Base-by-base conservation (phyloP, 768 basidiomycete genomes). In the Kwoniella sp. region DNA sequence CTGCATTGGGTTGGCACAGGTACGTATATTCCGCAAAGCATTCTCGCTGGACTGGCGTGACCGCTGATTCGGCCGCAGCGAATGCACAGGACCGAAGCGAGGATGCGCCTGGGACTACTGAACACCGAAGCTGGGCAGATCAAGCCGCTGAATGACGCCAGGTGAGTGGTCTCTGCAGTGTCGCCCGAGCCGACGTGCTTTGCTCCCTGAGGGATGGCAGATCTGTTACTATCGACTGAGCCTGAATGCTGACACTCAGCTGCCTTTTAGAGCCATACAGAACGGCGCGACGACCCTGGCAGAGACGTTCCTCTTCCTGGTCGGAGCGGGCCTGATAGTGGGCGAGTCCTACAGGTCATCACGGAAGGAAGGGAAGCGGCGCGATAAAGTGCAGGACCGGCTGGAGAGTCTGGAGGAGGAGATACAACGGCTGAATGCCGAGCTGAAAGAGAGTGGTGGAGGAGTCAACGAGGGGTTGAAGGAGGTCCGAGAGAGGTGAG, bases 231-330 rank as follows among this genome's bases (percentile, higher is more conserved):
- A n/a, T n/a, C n/a, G n/a, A n/a, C n/a, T n/a, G n/a, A n/a, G n/a
- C n/a, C n/a, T n/a, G n/a, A n/a, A n/a, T n/a, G n/a, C n/a, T n/a
- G n/a, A n/a, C n/a, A n/a, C n/a, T n/a, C n/a, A n/a, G n/a, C n/a
- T n/a, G n/a, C n/a, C n/a, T n/a, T n/a, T n/a, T n/a, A 74, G 73
- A 60, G 73, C 73, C 3, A 61, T 74, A 2, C 69, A 71, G 44
- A 74, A 74, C 37, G 73, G 73, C 9, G 73, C 73, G 7, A 74
- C 61, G 11, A 65, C 67, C 12, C 37, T 74, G 10, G 73, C 73
- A 2, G 73, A 74, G 53, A 54, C 63, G 6, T 74, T 74, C 44
- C 62, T 74, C 19, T 74, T 74, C 43, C 17, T 63, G 10, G 73
- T 74, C 6, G 70, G 64, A 0, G 69, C 69, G 3, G 60, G 65